Conservation (phyloP, 2,329 filamentous ascomycete species). For the Colletotrichum viniferum region DNA sequence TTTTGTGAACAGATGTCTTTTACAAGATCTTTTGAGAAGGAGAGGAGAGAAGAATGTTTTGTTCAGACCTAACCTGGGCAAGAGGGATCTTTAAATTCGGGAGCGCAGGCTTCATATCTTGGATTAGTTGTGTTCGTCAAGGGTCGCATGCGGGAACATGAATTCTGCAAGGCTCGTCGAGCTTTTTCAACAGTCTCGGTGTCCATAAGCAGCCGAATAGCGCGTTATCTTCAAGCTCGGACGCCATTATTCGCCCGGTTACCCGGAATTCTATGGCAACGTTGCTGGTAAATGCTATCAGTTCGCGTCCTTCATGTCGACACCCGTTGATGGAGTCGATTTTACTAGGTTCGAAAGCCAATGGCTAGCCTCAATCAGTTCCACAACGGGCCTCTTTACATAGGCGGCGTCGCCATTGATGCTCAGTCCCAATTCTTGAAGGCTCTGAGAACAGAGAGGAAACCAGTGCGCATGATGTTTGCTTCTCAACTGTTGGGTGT, state of each 20-base stretch:
- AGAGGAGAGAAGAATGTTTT: accelerated
- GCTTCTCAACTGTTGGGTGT: not conserved
- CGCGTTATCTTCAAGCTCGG: not conserved
- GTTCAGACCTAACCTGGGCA: accelerated
- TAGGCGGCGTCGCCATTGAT: not conserved
- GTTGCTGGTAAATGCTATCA: not conserved
- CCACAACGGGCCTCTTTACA: accelerated
- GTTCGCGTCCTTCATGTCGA: not conserved
- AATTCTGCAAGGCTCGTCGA: not conserved
- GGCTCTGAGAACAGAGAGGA: not conserved
- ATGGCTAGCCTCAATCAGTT: not conserved
- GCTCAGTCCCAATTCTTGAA: not conserved
- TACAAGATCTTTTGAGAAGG: not conserved
- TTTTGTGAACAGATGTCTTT: not conserved
- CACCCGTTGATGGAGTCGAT: not conserved
- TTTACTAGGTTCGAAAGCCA: not conserved
- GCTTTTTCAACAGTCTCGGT: not conserved
- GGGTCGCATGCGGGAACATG: not conserved
- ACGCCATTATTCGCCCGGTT: not conserved
- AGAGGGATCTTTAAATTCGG: not conserved
- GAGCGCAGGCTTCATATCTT: not conserved
- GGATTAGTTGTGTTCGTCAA: not conserved
- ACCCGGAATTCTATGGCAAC: not conserved
- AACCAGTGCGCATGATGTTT: not conserved
- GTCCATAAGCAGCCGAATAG: not conserved